These are phyloP conservation scores for Colletotrichum falcatum DNA, from an alignment of 2,329 filamentous ascomycete genomes.

Conservation along the genomic window DNA sequence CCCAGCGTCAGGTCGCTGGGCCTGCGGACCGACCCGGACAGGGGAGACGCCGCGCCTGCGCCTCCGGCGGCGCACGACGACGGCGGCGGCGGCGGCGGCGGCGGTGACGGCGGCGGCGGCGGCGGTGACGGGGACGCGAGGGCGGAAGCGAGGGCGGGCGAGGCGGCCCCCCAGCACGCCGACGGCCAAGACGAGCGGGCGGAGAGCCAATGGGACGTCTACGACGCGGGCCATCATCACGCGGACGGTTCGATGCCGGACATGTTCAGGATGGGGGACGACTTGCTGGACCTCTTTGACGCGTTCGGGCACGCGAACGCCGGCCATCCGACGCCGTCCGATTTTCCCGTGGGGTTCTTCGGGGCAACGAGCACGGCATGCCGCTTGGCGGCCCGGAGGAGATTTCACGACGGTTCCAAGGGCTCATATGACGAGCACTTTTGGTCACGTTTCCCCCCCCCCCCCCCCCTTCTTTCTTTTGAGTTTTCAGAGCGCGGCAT, in stretches of 20 bases:
- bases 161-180: not conserved
- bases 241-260: conserved; percentile 45
- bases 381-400: conserved; percentile 44
- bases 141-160: conserved; percentile 20
- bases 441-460: too few species aligned
- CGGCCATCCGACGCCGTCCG: conserved; percentile 34
- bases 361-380: conserved; percentile 27
- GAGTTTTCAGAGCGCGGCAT: not conserved
- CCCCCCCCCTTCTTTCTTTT: too few species aligned
- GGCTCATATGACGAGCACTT: conserved; percentile 43
- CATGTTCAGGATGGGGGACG: conserved; percentile 51
- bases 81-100: too few species aligned
- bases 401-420: conserved; percentile 50
- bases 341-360: conserved; percentile 31
- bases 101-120: too few species aligned
- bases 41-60: not conserved
- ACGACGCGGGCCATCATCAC: conserved; percentile 17
- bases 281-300: conserved; percentile 52
- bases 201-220: conserved; percentile 19
- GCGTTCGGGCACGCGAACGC: conserved; percentile 45
- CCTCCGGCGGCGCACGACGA: too few species aligned
- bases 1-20: conserved; percentile 48
- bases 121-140: conserved; percentile 37
- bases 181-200: not conserved
- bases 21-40: conserved; percentile 41